A percentile compares a stretch with the other conserved stretches of the same genome.
These are phyloP conservation scores for Microglena sp. DNA, from an alignment of 139 green algal species.

Conservation along the genomic window DNA sequence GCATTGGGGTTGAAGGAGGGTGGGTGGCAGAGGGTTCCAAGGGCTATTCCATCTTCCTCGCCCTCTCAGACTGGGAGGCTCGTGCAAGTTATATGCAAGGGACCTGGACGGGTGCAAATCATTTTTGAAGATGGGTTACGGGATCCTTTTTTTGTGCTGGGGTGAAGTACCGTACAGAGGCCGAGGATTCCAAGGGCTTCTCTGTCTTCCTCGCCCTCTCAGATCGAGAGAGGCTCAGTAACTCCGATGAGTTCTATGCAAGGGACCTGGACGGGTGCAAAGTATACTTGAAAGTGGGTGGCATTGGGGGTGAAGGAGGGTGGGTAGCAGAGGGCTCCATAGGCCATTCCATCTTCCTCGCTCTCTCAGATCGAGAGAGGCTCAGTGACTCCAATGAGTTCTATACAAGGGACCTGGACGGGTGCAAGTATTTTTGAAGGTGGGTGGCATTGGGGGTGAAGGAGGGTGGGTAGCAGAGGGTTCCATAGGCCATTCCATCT, in stretches of 20 bases:
- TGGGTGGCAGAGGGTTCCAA: conserved; percentile 25
- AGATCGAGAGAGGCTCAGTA: not conserved
- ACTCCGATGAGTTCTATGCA: not conserved
- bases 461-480: not conserved
- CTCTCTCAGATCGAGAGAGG: not conserved
- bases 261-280: not conserved
- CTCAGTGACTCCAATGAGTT: conserved; percentile 24
- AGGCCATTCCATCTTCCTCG: conserved; percentile 9
- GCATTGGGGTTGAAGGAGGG: too few relatives aligned
- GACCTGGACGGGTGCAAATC: conserved; percentile 24
- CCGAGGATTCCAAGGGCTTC: not conserved
- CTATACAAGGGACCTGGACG: conserved; percentile 28
- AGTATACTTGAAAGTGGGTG: not conserved
- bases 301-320: too few relatives aligned
- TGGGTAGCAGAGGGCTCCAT: conserved; percentile 24
- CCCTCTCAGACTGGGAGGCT: conserved; percentile 7
- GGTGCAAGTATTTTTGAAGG: conserved; percentile 12
- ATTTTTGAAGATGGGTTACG: conserved; percentile 7
- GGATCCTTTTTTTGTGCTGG: not conserved
- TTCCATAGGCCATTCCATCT: not conserved
- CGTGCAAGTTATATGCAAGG: conserved; percentile 30
- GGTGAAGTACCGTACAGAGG: not conserved
- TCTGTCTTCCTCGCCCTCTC: not conserved
- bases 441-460: not conserved
- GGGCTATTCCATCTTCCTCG: conserved; percentile 10